Base-by-base conservation (phyloP, 2,329 filamentous ascomycete genomes). In the Chalara sp. region DNA sequence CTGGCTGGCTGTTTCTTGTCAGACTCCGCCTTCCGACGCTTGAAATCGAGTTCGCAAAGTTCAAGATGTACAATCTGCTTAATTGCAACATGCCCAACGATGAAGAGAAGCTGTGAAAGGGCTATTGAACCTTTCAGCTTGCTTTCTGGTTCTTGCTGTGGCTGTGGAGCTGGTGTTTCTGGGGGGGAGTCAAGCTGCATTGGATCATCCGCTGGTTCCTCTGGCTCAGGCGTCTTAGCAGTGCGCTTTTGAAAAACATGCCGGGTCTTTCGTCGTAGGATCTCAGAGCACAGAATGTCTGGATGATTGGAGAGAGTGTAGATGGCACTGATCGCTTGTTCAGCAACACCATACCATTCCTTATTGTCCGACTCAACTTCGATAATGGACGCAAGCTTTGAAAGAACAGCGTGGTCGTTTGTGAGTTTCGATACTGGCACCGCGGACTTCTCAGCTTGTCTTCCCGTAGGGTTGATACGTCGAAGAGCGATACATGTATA, bases 51-150 rank as follows among this genome's bases (percentile, higher is more conserved):
- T 65, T 99, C 93, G 66, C 91, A 96, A n/a, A 97, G 77, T 63
- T 99, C 93, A 8, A 99, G 80, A 66, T 99, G 93, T 1, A 99
- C 95, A 60, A 99, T 99, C 66, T 99, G 95, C 72, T 99, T 99
- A 65, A 99, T 93, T 11, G 93, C 93, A 45, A 97, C 87, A 64
- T 99, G 93, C 0, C 93, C 93, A 32, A 97, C 92, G 35, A 96
- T 86, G 65, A 97, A 97, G 0, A 99, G 76, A 2, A 99, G 78
- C 63, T 97, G 93, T 0, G 93, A 96, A 2, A 99, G 75, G 1
- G 81, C 84, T 44, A 90, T 78, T 1, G 89, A 83, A 5, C 84
- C 80, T 59, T 85, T 88, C 32, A 84, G 80, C 62, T 77, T 81
- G 31, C 64, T 66, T 37, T 65, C 58, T 8, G 61, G 46, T 32